These are phyloP conservation scores for Trypanosoma rangeli DNA, from an alignment of 208 protist genomes.

Conservation along the genomic window DNA sequence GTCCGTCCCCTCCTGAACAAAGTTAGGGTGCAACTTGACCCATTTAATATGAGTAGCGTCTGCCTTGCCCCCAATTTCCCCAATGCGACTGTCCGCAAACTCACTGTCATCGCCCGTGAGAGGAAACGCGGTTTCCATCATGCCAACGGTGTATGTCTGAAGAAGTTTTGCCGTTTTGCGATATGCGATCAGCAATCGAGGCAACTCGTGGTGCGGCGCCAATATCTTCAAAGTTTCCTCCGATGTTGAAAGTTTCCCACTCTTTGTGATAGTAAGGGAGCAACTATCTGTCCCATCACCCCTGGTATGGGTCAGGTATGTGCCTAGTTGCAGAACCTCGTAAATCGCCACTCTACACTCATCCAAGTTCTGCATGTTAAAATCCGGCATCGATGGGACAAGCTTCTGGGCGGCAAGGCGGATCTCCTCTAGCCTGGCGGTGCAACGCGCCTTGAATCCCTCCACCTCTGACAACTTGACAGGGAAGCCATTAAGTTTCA, in stretches of 20 bases:
- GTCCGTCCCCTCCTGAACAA: slow-evolving; percentile 87
- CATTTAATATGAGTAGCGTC: slow-evolving; percentile 11
- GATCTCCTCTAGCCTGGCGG: slow-evolving; percentile 47
- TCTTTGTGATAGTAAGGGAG: slow-evolving; percentile 63
- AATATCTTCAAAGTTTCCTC: slow-evolving; percentile 81
- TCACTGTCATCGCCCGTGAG: slow-evolving; percentile 19
- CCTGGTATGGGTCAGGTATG: slow-evolving; percentile 33
- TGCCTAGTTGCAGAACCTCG: slow-evolving; percentile 83
- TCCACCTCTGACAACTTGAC: slow-evolving; percentile 68
- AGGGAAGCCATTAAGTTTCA: slow-evolving; percentile 72
- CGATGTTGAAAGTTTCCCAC: slow-evolving; percentile 88
- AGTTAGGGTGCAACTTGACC: slow-evolving; percentile 67
- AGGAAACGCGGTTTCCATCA: slow-evolving; percentile 74
- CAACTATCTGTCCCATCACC: slow-evolving; percentile 11
- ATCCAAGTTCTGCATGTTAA: slow-evolving; percentile 89
- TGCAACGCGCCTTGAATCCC: slow-evolving; percentile 51
- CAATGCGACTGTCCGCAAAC: slow-evolving; percentile 20
- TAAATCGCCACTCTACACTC: slow-evolving; percentile 80
- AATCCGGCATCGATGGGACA: slow-evolving; percentile 54
- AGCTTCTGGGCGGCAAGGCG: slow-evolving; percentile 33
- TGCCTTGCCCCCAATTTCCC: not conserved
- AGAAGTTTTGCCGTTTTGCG: slow-evolving; percentile 85
- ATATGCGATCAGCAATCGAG: slow-evolving; percentile 68
- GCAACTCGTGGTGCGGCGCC: slow-evolving; percentile 75
- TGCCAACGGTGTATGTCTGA: slow-evolving; percentile 87